Percentiles rank a stretch among this genome's conserved stretches.
Evolutionary conservation across 2,329 filamentous ascomycete genomes (phyloP).

Genomic region (Penicillium brasilianum): DNA sequence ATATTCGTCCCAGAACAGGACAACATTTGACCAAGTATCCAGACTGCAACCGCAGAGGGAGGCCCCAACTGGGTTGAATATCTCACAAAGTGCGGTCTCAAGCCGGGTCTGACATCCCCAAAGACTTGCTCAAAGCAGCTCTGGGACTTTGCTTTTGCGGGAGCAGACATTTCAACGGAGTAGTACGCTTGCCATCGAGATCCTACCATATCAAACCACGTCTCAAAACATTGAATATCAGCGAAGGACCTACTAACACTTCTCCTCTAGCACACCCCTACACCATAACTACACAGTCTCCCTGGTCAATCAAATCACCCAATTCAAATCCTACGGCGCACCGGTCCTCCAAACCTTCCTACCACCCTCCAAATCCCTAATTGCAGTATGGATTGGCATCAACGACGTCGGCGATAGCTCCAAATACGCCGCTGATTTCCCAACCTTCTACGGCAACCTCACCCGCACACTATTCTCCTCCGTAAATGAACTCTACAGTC

Average conservation of each 20-base stretch:
- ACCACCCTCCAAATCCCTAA: conserved; percentile 46
- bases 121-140: conserved; percentile 54
- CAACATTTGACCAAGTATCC: conserved; percentile 15
- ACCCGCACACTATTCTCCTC: conserved; percentile 49
- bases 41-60: conserved; percentile 57
- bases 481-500: conserved; percentile 47
- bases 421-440: conserved; percentile 52
- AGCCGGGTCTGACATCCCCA: conserved; percentile 51
- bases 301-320: conserved; percentile 57
- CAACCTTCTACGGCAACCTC: conserved; percentile 52
- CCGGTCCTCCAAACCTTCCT: conserved; percentile 44
- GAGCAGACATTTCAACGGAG: conserved; percentile 55
- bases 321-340: conserved; percentile 55
- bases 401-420: conserved; percentile 61
- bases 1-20: not conserved
- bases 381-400: conserved; percentile 61
- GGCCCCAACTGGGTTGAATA: conserved; percentile 62
- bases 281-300: conserved; percentile 59
- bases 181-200: conserved; percentile 35
- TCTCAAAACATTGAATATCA: not conserved
- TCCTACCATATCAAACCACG: not conserved
- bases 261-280: conserved; percentile 48
- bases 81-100: conserved; percentile 57
- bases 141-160: conserved; percentile 64
- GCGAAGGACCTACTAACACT: conserved; percentile 3